phyloP scores from a whole-genome alignment of 164 flowering plant species.

The Aristolochia contorta region DNA sequence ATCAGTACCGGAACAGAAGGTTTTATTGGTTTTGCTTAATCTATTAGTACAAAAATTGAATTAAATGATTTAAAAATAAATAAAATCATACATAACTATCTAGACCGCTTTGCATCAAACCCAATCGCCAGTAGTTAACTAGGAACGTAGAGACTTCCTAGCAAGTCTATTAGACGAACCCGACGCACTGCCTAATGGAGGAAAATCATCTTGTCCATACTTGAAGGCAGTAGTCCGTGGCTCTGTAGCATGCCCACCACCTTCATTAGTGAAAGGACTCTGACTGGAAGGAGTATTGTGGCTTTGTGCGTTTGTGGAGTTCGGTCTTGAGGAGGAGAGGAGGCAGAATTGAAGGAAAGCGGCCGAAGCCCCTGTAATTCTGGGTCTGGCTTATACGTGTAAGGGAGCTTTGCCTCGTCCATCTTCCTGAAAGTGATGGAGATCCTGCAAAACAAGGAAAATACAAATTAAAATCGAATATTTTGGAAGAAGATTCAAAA shows the following conservation, averaged over 20 bases:
- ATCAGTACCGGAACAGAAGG: no score
- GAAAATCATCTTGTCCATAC: constrained; percentile 23
- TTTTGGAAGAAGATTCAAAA: no score
- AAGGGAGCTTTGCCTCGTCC: constrained; percentile 68
- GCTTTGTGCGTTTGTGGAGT: not conserved
- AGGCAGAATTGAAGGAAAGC: constrained; percentile 15
- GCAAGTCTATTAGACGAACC: not conserved
- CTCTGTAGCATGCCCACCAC: no score
- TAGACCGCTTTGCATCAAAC: no score
- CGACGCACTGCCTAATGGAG: constrained; percentile 24
- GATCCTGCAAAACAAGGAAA: constrained; percentile 38
- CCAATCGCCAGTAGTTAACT: not conserved
- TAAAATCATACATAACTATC: not conserved
- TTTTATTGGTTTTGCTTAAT: no score
- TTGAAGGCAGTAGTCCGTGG: not conserved
- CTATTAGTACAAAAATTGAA: no score
- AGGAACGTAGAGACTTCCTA: not conserved
- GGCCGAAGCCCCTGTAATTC: constrained; percentile 76
- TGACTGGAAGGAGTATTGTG: no score
- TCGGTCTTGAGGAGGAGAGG: not conserved
- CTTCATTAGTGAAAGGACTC: no score
- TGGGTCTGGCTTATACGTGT: constrained; percentile 49
- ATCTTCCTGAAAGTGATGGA: constrained; percentile 95
- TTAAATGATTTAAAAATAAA: not conserved
- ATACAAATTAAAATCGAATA: not conserved